Evolutionary conservation across 2,329 filamentous ascomycete genomes (phyloP).

Genomic region (Corniculantispora saksenae): DNA sequence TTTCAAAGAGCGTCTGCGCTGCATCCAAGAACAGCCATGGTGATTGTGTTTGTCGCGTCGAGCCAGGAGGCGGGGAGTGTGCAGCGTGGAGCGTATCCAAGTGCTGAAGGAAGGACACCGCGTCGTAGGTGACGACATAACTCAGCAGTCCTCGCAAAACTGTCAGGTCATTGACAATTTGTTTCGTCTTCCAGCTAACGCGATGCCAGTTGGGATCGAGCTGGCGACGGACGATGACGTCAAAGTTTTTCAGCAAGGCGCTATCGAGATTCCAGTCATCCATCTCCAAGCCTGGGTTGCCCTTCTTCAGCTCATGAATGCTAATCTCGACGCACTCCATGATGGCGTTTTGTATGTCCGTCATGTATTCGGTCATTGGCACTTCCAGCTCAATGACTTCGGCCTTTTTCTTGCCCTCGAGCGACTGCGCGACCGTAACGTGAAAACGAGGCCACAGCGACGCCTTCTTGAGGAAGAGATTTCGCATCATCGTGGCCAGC

Average conservation of each 20-base stretch:
- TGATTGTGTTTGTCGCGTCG: conserved; percentile 83
- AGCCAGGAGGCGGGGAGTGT: conserved; percentile 83
- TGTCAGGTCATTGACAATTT: conserved; percentile 87
- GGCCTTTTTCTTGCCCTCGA: conserved; percentile 90
- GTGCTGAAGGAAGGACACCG: conserved; percentile 88
- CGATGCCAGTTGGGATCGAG: conserved; percentile 97
- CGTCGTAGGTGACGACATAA: conserved; percentile 80
- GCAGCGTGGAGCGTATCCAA: conserved; percentile 92
- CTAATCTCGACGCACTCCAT: conserved; percentile 95
- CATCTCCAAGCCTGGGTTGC: conserved; percentile 87
- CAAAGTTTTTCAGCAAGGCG: conserved; percentile 89
- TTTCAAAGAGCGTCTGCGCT: conserved; percentile 90
- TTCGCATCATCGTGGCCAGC: conserved; percentile 86
- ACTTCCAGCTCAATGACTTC: conserved; percentile 97
- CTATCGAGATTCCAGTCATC: conserved; percentile 97
- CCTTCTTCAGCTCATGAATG: conserved; percentile 89
- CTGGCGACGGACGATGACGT: conserved; percentile 82
- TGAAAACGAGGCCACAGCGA: conserved; percentile 95
- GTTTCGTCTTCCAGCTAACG: conserved; percentile 90
- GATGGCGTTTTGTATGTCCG: conserved; percentile 88
- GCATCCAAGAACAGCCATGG: conserved; percentile 97
- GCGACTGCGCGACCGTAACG: conserved; percentile 80
- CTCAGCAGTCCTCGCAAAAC: conserved; percentile 82
- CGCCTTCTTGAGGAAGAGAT: conserved; percentile 80
- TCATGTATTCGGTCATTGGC: conserved; percentile 93